phyloP scores from a whole-genome alignment of 352 stramenopile genomes.

The Pythium pyrilobum region DNA sequence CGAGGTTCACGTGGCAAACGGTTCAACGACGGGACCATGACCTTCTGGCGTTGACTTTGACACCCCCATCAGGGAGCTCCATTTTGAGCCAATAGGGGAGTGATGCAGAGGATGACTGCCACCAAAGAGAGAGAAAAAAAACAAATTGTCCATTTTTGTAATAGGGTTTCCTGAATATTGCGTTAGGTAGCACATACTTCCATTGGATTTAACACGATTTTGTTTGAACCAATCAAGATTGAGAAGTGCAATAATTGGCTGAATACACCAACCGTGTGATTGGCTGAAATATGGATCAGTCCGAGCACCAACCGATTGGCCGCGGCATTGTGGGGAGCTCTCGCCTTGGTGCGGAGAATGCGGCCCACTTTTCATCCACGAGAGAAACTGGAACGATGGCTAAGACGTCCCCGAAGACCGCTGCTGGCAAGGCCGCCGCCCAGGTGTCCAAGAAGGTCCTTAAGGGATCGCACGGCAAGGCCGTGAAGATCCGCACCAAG shows the following conservation, averaged over 20 bases:
- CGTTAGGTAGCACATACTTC: too few species aligned
- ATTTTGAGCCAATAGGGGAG: background rate
- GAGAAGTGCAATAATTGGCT: too few species aligned
- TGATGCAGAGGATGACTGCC: too few species aligned
- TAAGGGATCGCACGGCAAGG: conserved; percentile 97
- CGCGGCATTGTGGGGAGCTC: background rate
- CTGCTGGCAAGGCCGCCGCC: conserved; percentile 89
- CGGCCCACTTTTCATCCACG: conserved; percentile 26
- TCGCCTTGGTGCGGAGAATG: background rate
- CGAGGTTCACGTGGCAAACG: too few species aligned
- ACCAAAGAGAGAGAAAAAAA: too few species aligned
- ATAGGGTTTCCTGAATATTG: too few species aligned
- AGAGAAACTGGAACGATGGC: conserved; percentile 76
- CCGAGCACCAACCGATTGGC: conserved; percentile 18
- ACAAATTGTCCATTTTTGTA: too few species aligned
- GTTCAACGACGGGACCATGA: too few species aligned
- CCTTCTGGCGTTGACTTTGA: background rate
- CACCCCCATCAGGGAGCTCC: background rate
- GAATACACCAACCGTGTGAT: conserved; percentile 6
- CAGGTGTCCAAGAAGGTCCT: conserved; percentile 93
- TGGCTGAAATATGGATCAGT: conserved; percentile 14
- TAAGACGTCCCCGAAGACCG: conserved; percentile 72
- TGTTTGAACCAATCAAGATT: too few species aligned
- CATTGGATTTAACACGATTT: too few species aligned
- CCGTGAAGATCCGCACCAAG: conserved; percentile 98